Base-by-base conservation (phyloP, 805 yeast genomes). In the Vanderwaltozyma yarrowii region DNA sequence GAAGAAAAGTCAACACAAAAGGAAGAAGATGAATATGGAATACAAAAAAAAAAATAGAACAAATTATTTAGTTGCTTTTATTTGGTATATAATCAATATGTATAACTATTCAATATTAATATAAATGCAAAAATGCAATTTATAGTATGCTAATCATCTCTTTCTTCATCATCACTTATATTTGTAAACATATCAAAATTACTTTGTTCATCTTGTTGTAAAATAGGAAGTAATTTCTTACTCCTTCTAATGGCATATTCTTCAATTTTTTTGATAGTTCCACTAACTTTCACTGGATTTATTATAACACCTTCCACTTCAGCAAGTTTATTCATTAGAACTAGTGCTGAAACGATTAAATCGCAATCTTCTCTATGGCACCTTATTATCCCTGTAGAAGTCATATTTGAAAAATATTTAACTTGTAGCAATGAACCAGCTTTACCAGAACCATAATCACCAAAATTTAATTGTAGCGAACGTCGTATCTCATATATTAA, bases 261-360 rank as follows among this genome's bases (percentile, higher is more conserved):
- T 54, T 88, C 94, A 45, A 94, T 74, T 52, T 84, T 85, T 54
- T 78, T 79, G 24, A 88, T 87, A 0, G 96, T 86, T 0, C 96
- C 97, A 51, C 94, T 79, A 0, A 84, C 76, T 40, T 80, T 81
- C 4, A 72, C 61, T 21, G 83, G 78, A 38, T 78, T 67, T 13
- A 87, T 57, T 10, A 80, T 69, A 4, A 76, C 71, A 0, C 57
- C 59, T 6, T 62, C 60, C 23, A 52, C 52, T 17, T 70, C 75
- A 14, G 69, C 76, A 2, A 86, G 50, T 21, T 62, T 61, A 29
- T 65, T 66, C 10, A 80, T 71, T 34, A 78, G 56, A 1, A 76
- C 63, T 43, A 89, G 56, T 0, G 95, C 84, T 0, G 80, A 84
- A 40, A 84, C 65, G 1, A 85, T 73, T 3, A 72, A 49, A 32